Evolutionary conservation across 2,329 filamentous ascomycete species (phyloP).

Genomic region (Basipetospora chlamydospora): DNA sequence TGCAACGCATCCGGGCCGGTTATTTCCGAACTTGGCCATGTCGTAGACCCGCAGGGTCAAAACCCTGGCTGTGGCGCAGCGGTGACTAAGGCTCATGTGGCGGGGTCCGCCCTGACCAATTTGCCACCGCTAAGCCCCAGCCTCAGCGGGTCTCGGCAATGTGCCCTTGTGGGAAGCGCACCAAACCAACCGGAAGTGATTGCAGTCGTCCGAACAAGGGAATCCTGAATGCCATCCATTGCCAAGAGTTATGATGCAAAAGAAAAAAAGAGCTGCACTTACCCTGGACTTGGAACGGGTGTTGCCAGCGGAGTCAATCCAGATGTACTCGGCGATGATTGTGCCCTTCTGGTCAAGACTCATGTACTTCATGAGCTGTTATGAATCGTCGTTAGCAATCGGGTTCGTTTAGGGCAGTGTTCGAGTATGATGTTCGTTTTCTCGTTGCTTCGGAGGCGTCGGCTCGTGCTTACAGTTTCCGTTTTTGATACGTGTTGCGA

Average conservation of each 20-base stretch:
- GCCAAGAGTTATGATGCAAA: conserved; percentile 10
- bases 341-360: conserved; percentile 76
- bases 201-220: too few relatives aligned
- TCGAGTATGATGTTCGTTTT: not conserved
- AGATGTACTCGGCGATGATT: conserved; percentile 92
- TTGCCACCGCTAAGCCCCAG: too few relatives aligned
- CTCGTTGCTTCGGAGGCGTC: not conserved
- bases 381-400: conserved; percentile 6
- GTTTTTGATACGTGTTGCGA: conserved; percentile 1
- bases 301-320: conserved; percentile 74
- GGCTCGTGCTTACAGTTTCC: conserved; percentile 4
- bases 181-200: too few relatives aligned
- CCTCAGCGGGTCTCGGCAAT: too few relatives aligned
- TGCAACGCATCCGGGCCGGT: too few relatives aligned
- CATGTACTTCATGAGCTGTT: conserved; percentile 82
- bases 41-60: too few relatives aligned
- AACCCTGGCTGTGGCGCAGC: too few relatives aligned
- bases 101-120: too few relatives aligned
- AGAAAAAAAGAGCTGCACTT: conserved; percentile 27
- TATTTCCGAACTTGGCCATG: too few relatives aligned
- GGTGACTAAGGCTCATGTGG: too few relatives aligned
- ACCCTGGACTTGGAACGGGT: conserved; percentile 94
- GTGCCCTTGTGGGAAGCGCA: too few relatives aligned
- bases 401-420: conserved; percentile 1
- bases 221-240: conserved; percentile 3